A percentile compares a stretch with the other conserved stretches of the same genome.
These are phyloP conservation scores for Fraxinus latifolia DNA, from an alignment of 305 asterid species.

Conservation along the genomic window DNA sequence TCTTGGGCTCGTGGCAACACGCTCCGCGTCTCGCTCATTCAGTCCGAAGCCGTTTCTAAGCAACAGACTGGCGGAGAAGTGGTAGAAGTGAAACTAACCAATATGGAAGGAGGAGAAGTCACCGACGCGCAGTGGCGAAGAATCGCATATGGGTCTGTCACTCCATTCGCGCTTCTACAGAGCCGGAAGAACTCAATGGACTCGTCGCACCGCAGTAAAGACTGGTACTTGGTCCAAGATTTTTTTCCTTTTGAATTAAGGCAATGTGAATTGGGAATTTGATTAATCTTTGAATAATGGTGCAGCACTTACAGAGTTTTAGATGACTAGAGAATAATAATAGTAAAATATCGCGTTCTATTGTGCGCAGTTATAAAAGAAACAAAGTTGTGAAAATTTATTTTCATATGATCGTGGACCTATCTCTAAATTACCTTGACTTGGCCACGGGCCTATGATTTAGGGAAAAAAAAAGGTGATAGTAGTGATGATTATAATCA, in stretches of 20 bases:
- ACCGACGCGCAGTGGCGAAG: slow-evolving; percentile 63
- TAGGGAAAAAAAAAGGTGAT: neutral
- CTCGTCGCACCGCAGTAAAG: slow-evolving; percentile 36
- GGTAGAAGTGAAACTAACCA: slow-evolving; percentile 60
- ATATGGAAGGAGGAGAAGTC: slow-evolving; percentile 49
- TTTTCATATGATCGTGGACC: neutral
- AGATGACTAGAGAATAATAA: neutral
- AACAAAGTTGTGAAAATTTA: neutral
- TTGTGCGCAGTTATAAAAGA: neutral
- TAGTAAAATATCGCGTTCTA: neutral
- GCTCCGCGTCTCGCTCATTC: slow-evolving; percentile 70
- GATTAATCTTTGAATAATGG: slow-evolving; percentile 1
- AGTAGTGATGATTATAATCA: neutral
- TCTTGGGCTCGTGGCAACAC: slow-evolving; percentile 91
- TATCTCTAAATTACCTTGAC: neutral
- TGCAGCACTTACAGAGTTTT: neutral
- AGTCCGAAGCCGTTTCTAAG: slow-evolving; percentile 31
- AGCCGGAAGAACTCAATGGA: slow-evolving; percentile 54
- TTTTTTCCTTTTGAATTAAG: neutral
- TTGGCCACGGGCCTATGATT: neutral
- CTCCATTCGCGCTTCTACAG: slow-evolving; percentile 79
- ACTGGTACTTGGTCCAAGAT: slow-evolving; percentile 44
- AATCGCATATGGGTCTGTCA: slow-evolving; percentile 71
- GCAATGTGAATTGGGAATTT: slow-evolving; percentile 17
- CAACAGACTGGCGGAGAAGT: slow-evolving; percentile 54